Conservation (phyloP, 495 filamentous ascomycete species). For the Jackrogersella multiformis region DNA sequence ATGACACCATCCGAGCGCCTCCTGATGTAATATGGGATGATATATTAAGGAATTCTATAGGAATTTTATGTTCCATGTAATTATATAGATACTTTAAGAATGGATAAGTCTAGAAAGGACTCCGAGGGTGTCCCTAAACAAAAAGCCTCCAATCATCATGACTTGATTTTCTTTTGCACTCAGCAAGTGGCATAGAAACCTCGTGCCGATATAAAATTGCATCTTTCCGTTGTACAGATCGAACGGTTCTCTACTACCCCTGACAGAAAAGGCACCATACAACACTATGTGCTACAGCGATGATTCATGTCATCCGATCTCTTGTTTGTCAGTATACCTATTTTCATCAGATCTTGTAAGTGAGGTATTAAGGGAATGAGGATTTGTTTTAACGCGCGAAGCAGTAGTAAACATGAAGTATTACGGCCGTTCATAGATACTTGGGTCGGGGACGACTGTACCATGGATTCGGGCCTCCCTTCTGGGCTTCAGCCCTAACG, state of each 20-base stretch:
- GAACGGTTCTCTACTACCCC: slow-evolving; percentile 1
- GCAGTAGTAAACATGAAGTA: not conserved
- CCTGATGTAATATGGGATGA: too few relatives aligned
- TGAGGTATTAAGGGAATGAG: not conserved
- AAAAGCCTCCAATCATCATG: too few relatives aligned
- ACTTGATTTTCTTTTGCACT: not conserved
- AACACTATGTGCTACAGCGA: not conserved
- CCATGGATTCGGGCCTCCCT: not conserved
- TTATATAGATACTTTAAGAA: too few relatives aligned
- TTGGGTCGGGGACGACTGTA: not conserved
- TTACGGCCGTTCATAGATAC: not conserved
- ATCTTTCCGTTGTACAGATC: not conserved
- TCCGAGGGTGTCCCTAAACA: too few relatives aligned
- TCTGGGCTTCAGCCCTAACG: slow-evolving; percentile 11
- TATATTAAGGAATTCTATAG: too few relatives aligned
- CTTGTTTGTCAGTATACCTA: not conserved
- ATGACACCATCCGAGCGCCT: not conserved
- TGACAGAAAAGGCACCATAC: not conserved
- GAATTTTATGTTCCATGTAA: too few relatives aligned
- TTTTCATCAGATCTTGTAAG: not conserved
- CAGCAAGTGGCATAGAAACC: not conserved
- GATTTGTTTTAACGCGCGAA: not conserved
- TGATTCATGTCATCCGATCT: slow-evolving; percentile 1
- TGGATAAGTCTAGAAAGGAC: too few relatives aligned
- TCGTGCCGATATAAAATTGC: not conserved